A percentile compares a stretch with the other conserved stretches of the same genome.
Conservation (phyloP, 2,329 filamentous ascomycete genomes). For the Talaromyces sp. region DNA sequence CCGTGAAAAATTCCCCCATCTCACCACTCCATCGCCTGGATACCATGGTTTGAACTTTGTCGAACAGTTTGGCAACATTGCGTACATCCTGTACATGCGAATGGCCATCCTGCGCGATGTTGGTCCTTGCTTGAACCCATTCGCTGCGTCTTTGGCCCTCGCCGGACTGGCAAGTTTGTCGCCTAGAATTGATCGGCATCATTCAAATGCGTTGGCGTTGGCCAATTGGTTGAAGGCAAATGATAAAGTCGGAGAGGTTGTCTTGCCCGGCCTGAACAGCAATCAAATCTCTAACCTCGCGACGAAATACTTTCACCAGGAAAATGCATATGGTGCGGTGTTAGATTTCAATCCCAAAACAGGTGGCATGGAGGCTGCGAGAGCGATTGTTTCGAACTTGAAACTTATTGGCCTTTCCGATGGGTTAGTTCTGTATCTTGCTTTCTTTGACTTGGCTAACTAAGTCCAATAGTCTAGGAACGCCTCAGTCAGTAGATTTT, state of each 20-base stretch:
- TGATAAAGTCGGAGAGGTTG: slow-evolving; percentile 73
- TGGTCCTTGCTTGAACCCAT: slow-evolving; percentile 71
- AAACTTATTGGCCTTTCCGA: slow-evolving; percentile 4
- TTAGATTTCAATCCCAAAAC: slow-evolving; percentile 3
- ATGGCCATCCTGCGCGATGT: slow-evolving; percentile 77
- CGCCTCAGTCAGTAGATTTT: slow-evolving; percentile 4
- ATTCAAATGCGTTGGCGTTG: slow-evolving; percentile 65
- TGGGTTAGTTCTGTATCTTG: not conserved
- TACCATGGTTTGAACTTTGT: slow-evolving; percentile 87
- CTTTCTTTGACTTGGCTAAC: not conserved
- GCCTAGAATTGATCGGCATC: slow-evolving; percentile 71
- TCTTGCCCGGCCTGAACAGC: slow-evolving; percentile 58
- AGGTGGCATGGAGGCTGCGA: not conserved
- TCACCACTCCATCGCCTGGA: slow-evolving; percentile 72
- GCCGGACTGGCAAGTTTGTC: slow-evolving; percentile 75
- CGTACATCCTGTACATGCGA: slow-evolving; percentile 69
- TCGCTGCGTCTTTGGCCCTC: slow-evolving; percentile 69
- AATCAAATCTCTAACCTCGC: not conserved
- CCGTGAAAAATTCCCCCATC: slow-evolving; percentile 70
- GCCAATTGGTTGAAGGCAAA: slow-evolving; percentile 71
- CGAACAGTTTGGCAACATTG: slow-evolving; percentile 72
- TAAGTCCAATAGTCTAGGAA: slow-evolving; percentile 3
- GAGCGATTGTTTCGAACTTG: not conserved
- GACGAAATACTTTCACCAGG: slow-evolving; percentile 4
- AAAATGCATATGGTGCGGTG: slow-evolving; percentile 1